phyloP scores from a whole-genome alignment of 305 asterid genomes.

The Fraxinus angustifolia region DNA sequence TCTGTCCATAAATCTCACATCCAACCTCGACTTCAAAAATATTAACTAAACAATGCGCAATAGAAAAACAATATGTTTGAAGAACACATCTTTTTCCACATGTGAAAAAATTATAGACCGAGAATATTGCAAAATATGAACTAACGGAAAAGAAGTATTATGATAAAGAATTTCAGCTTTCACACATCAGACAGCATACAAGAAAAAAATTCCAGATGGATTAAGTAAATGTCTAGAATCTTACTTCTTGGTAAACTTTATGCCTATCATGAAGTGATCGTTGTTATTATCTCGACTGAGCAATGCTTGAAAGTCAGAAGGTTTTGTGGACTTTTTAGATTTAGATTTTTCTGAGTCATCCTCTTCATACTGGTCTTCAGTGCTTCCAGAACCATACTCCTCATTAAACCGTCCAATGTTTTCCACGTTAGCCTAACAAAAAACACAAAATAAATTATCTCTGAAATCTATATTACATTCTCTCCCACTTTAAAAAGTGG shows the following conservation, averaged over 20 bases:
- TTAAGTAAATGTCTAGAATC: slow-evolving; percentile 18
- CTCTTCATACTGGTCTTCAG: slow-evolving; percentile 43
- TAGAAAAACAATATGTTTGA: background rate
- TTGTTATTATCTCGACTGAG: slow-evolving; percentile 69
- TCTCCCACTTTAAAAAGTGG: background rate
- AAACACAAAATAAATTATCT: slow-evolving; percentile 1
- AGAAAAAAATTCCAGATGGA: background rate
- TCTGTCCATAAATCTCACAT: background rate
- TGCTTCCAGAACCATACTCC: slow-evolving; percentile 68
- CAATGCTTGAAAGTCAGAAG: slow-evolving; percentile 71
- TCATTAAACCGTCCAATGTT: slow-evolving; percentile 65
- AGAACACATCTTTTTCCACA: background rate
- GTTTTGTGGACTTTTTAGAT: slow-evolving; percentile 53
- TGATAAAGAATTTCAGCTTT: slow-evolving; percentile 16
- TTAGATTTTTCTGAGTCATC: slow-evolving; percentile 47
- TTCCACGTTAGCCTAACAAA: slow-evolving; percentile 58
- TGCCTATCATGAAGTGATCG: slow-evolving; percentile 82
- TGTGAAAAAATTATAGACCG: background rate
- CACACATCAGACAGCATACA: background rate
- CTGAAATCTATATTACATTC: background rate
- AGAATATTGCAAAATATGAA: background rate
- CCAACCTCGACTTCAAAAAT: background rate
- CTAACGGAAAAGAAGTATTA: background rate
- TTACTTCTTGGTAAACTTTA: slow-evolving; percentile 77
- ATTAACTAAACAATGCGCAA: background rate